phyloP scores from a whole-genome alignment of 2,329 filamentous ascomycete species.

The Daldinia sp. region DNA sequence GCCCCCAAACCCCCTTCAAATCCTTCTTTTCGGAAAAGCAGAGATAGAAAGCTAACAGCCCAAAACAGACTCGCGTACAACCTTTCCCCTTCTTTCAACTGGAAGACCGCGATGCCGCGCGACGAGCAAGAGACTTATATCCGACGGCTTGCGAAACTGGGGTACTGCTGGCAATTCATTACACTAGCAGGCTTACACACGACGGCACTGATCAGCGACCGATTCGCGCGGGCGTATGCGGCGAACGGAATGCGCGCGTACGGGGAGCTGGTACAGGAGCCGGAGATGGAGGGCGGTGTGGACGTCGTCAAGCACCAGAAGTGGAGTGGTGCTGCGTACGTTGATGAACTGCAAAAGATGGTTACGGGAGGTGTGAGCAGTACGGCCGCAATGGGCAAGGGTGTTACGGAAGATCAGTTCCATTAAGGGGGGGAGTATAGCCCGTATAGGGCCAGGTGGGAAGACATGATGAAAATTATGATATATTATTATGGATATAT shows the following conservation, averaged over 20 bases:
- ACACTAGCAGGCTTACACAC: slow-evolving; percentile 97
- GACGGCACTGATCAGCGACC: slow-evolving; percentile 89
- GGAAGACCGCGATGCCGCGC: slow-evolving; percentile 95
- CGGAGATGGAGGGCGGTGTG: slow-evolving; percentile 88
- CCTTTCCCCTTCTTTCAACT: slow-evolving; percentile 98
- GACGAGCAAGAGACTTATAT: slow-evolving; percentile 98
- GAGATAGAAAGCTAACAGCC: slow-evolving; percentile 16
- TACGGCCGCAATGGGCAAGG: slow-evolving; percentile 95
- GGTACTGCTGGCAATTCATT: slow-evolving; percentile 99
- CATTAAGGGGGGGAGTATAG: slow-evolving; percentile 53
- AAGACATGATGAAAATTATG: not conserved
- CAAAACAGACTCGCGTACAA: slow-evolving; percentile 86
- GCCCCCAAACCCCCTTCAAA: not conserved
- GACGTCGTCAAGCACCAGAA: slow-evolving; percentile 99
- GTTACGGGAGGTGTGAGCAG: slow-evolving; percentile 90
- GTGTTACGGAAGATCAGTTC: slow-evolving; percentile 98
- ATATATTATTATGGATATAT: too few relatives aligned
- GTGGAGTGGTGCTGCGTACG: slow-evolving; percentile 95
- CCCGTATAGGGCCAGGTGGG: too few relatives aligned
- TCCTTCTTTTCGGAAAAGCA: not conserved
- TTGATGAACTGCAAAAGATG: slow-evolving; percentile 96
- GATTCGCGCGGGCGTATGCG: slow-evolving; percentile 84
- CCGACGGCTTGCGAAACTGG: slow-evolving; percentile 81
- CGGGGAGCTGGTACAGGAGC: slow-evolving; percentile 96
- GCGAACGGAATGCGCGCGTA: slow-evolving; percentile 93